These are phyloP conservation scores for Candida hungchunana DNA, from an alignment of 805 yeast species.

Conservation along the genomic window DNA sequence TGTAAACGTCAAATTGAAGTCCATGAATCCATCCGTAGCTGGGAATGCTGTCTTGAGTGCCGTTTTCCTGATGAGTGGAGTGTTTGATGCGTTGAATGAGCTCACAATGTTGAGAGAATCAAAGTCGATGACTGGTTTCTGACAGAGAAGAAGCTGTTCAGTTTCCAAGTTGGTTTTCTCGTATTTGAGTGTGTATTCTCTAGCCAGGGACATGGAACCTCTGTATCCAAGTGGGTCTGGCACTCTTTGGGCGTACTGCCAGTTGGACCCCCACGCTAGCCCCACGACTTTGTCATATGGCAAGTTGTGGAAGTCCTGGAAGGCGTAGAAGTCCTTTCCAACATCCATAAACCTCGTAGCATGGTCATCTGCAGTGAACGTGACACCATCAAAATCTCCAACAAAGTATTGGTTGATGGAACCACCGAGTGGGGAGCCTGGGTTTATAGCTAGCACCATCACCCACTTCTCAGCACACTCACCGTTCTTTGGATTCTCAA, in stretches of 20 bases:
- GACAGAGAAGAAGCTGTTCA: slow-evolving; percentile 20
- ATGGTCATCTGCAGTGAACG: slow-evolving; percentile 30
- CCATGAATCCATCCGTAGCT: slow-evolving; percentile 23
- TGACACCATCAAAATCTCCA: slow-evolving; percentile 38
- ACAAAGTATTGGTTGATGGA: slow-evolving; percentile 37
- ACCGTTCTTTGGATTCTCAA: slow-evolving; percentile 13
- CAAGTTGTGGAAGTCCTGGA: slow-evolving; percentile 31
- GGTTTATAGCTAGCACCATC: slow-evolving; percentile 36
- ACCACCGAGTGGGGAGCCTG: slow-evolving; percentile 40
- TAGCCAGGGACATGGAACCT: slow-evolving; percentile 33
- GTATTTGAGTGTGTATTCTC: slow-evolving; percentile 28
- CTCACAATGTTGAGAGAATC: slow-evolving; percentile 4
- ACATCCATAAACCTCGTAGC: slow-evolving; percentile 30
- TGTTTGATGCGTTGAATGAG: neutral
- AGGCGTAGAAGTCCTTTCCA: slow-evolving; percentile 38
- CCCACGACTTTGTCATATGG: slow-evolving; percentile 28
- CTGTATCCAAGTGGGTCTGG: slow-evolving; percentile 35
- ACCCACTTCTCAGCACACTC: slow-evolving; percentile 31
- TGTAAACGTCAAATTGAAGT: slow-evolving; percentile 25
- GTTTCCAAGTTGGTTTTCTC: slow-evolving; percentile 26
- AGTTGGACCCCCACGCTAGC: slow-evolving; percentile 40
- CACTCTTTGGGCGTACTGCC: slow-evolving; percentile 35
- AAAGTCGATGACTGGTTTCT: slow-evolving; percentile 22
- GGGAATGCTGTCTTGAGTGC: slow-evolving; percentile 3
- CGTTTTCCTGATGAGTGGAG: neutral